phyloP scores from a whole-genome alignment of 31 red algal species.

The Endocladia muricata region DNA sequence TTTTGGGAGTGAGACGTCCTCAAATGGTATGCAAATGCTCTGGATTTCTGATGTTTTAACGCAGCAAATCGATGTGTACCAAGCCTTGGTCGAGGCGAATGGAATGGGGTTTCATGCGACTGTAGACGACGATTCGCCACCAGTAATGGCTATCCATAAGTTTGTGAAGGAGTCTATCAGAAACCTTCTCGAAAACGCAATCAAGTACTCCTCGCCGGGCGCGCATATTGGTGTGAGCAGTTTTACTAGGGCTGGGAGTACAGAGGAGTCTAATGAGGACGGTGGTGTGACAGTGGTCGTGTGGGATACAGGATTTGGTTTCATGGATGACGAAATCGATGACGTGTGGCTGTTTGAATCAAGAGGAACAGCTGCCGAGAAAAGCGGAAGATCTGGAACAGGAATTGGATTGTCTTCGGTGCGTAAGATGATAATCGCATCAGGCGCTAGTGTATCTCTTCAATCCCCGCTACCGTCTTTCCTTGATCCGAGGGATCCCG shows the following conservation, averaged over 20 bases:
- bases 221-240: slow-evolving; percentile 16
- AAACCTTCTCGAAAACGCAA: slow-evolving; percentile 72
- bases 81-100: slow-evolving; percentile 15
- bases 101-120: slow-evolving; percentile 14
- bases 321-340: slow-evolving; percentile 31
- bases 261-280: not conserved
- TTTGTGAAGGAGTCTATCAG: slow-evolving; percentile 55
- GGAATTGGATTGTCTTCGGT: slow-evolving; percentile 44
- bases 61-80: slow-evolving; percentile 14
- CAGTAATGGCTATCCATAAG: slow-evolving; percentile 45
- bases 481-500: slow-evolving; percentile 15
- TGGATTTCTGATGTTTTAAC: slow-evolving; percentile 63
- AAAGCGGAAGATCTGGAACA: slow-evolving; percentile 1
- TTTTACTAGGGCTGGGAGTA: not conserved
- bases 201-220: slow-evolving; percentile 75
- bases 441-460: slow-evolving; percentile 17
- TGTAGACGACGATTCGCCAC: slow-evolving; percentile 72
- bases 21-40: slow-evolving; percentile 13
- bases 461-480: slow-evolving; percentile 16
- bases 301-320: slow-evolving; percentile 53
- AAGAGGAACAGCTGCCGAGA: slow-evolving; percentile 20
- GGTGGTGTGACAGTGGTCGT: slow-evolving; percentile 25
- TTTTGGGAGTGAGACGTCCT: not conserved
- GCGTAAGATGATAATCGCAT: slow-evolving; percentile 21
- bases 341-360: slow-evolving; percentile 27